Percentiles rank a stretch among this genome's conserved stretches.
Evolutionary conservation across 108 stramenopile genomes (phyloP).

Genomic region (Skeletonema potamos): DNA sequence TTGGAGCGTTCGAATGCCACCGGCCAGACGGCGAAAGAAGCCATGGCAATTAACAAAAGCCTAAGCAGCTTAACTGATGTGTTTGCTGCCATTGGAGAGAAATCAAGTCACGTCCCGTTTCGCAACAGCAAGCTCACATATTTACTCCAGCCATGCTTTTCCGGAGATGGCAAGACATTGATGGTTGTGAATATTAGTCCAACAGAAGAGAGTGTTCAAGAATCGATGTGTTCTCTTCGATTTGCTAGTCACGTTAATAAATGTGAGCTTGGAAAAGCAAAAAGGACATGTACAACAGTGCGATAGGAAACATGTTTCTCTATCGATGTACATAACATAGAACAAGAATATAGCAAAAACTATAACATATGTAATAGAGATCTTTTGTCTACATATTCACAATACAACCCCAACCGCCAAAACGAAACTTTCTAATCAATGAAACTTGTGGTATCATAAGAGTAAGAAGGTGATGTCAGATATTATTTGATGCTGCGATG

Average conservation of each 20-base stretch:
- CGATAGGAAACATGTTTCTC: not conserved
- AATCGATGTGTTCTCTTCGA: constrained; percentile 93
- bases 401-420: too few species aligned
- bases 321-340: not conserved
- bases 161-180: constrained; percentile 82
- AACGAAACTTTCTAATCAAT: too few species aligned
- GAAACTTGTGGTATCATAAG: too few species aligned
- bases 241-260: constrained; percentile 70
- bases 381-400: too few species aligned
- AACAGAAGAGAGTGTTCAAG: constrained; percentile 79
- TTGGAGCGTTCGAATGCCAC: constrained; percentile 57
- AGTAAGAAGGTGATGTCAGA: too few species aligned
- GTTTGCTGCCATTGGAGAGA: constrained; percentile 39
- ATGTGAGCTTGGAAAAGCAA: constrained; percentile 45
- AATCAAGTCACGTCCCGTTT: constrained; percentile 56
- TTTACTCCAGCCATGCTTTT: constrained; percentile 72
- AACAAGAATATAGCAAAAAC: not conserved
- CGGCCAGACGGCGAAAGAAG: constrained; percentile 53
- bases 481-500: too few species aligned
- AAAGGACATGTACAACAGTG: not conserved
- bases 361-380: too few species aligned
- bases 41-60: constrained; percentile 76
- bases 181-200: constrained; percentile 84
- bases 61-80: constrained; percentile 76
- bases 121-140: constrained; percentile 87